These are phyloP conservation scores for Carex kokanica DNA, from an alignment of 176 grass and related monocot species.

Conservation along the genomic window DNA sequence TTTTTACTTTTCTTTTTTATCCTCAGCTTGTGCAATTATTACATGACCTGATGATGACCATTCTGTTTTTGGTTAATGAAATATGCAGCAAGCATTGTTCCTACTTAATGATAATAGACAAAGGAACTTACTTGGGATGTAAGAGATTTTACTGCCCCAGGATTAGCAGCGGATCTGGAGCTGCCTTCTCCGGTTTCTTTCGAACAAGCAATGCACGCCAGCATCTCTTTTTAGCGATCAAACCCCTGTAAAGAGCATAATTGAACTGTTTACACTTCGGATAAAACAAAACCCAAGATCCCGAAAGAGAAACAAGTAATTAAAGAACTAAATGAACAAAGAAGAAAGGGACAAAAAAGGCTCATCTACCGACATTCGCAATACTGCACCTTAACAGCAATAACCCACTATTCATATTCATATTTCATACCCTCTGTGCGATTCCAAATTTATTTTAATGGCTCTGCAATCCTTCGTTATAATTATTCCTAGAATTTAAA, in stretches of 20 bases:
- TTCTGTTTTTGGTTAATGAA: too few relatives aligned
- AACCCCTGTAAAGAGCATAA: slow-evolving; percentile 17
- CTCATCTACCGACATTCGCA: slow-evolving; percentile 31
- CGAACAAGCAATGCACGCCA: slow-evolving; percentile 89
- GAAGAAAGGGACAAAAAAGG: slow-evolving; percentile 21
- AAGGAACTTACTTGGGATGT: slow-evolving; percentile 62
- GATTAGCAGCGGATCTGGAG: slow-evolving; percentile 53
- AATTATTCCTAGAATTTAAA: background rate
- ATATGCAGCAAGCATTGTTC: too few relatives aligned
- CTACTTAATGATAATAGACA: background rate
- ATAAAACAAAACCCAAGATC: slow-evolving; percentile 17
- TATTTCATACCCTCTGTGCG: background rate
- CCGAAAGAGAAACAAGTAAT: background rate
- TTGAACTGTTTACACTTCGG: background rate
- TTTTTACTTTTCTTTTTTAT: too few relatives aligned
- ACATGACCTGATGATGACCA: too few relatives aligned
- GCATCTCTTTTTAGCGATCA: slow-evolving; percentile 41
- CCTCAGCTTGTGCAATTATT: too few relatives aligned
- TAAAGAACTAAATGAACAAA: slow-evolving; percentile 13
- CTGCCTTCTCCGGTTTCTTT: slow-evolving; percentile 75
- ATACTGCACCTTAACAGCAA: slow-evolving; percentile 23
- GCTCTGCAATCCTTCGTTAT: background rate
- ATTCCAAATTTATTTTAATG: background rate
- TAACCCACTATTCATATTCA: slow-evolving; percentile 14
- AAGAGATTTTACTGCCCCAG: slow-evolving; percentile 73